These are phyloP conservation scores for Gardenia jasminoides DNA, from an alignment of 257 asterid species.

Conservation along the genomic window DNA sequence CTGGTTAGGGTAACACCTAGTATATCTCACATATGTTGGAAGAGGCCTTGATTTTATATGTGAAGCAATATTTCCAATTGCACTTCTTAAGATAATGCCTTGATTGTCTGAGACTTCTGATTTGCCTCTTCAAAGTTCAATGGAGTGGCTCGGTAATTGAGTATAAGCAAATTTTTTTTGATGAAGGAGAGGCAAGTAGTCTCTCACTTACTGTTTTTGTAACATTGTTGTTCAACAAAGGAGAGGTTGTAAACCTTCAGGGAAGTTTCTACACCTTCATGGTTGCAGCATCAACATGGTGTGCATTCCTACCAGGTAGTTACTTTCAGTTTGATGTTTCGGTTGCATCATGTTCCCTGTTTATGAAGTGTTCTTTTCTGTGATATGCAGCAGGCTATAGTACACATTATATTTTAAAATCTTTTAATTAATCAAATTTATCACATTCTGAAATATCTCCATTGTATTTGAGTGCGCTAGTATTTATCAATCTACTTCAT, in stretches of 20 bases:
- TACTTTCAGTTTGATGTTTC: slow-evolving; percentile 10
- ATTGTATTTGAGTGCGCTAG: slow-evolving; percentile 7
- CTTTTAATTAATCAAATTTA: neutral
- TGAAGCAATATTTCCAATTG: neutral
- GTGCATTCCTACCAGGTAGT: slow-evolving; percentile 93
- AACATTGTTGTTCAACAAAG: neutral
- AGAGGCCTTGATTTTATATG: neutral
- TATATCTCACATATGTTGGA: neutral
- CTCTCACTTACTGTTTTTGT: neutral
- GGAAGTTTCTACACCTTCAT: slow-evolving; percentile 95
- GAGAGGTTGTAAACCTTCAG: slow-evolving; percentile 21
- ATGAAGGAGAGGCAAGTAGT: slow-evolving; percentile 1
- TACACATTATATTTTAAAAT: neutral
- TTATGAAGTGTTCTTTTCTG: neutral
- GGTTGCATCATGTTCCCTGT: slow-evolving; percentile 11
- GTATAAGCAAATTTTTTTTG: neutral
- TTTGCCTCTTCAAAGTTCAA: neutral
- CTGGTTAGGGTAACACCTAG: neutral
- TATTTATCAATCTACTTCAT: slow-evolving; percentile 18
- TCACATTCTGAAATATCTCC: neutral
- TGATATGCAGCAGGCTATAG: neutral
- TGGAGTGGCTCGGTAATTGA: neutral
- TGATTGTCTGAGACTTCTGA: neutral
- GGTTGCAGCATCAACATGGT: slow-evolving; percentile 95
- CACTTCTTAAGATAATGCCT: neutral